A percentile compares a stretch with the other conserved stretches of the same genome.
phyloP scores from a whole-genome alignment of 306 rosid genomes.

The Mimosa bimucronata region DNA sequence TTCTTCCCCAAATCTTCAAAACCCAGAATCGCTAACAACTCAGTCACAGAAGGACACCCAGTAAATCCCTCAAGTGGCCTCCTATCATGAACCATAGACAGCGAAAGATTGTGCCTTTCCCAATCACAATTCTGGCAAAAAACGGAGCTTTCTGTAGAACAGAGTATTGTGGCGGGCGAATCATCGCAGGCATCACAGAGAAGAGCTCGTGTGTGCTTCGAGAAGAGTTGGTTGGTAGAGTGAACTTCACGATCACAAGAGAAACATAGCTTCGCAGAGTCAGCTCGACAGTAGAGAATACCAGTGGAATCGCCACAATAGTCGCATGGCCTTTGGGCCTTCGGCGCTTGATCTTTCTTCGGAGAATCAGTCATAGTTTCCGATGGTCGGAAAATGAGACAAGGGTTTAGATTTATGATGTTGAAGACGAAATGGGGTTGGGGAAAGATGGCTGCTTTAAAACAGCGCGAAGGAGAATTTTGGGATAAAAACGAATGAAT shows the following conservation, averaged over 20 bases:
- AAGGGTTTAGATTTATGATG: too few relatives aligned
- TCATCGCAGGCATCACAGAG: conserved; percentile 73
- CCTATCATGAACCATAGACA: conserved; percentile 56
- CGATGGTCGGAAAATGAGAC: not conserved
- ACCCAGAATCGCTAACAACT: conserved; percentile 59
- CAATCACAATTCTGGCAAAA: conserved; percentile 91
- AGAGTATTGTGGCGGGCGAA: conserved; percentile 80
- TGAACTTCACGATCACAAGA: conserved; percentile 84
- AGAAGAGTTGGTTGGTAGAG: conserved; percentile 79
- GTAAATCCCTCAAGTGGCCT: conserved; percentile 79
- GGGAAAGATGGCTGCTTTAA: too few relatives aligned
- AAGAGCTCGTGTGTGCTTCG: conserved; percentile 72
- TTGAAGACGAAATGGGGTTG: too few relatives aligned
- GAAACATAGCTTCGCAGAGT: conserved; percentile 87
- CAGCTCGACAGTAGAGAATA: conserved; percentile 83
- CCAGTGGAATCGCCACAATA: conserved; percentile 65
- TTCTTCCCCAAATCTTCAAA: conserved; percentile 62
- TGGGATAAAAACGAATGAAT: conserved; percentile 17
- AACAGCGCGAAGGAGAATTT: conserved; percentile 35
- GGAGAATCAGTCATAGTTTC: conserved; percentile 42
- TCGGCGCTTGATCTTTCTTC: not conserved
- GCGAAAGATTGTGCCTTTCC: conserved; percentile 51
- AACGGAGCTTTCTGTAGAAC: conserved; percentile 74
- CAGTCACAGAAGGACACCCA: conserved; percentile 70
- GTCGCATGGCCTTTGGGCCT: conserved; percentile 50